phyloP scores from a whole-genome alignment of 169 alveolate species.

The Cryptosporidium viatorum region DNA sequence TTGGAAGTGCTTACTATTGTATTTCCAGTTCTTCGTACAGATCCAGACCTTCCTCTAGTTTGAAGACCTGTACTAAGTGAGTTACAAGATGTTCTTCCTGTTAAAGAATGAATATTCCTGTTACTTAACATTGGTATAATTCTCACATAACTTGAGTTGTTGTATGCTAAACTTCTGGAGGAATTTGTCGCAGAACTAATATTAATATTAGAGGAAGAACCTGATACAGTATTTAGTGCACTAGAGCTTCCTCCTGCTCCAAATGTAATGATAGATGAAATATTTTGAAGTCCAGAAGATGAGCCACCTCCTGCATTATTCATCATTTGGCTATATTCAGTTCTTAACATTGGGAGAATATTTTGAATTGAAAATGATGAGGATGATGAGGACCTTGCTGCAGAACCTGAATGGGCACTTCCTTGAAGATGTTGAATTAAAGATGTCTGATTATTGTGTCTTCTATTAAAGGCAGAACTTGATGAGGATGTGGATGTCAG shows the following conservation, averaged over 20 bases:
- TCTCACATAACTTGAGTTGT: slow-evolving; percentile 34
- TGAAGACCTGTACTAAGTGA: neutral
- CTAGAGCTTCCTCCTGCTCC: neutral
- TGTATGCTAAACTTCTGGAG: neutral
- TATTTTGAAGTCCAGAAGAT: slow-evolving; percentile 3
- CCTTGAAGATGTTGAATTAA: slow-evolving; percentile 26
- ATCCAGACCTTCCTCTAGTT: neutral
- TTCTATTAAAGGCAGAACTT: slow-evolving; percentile 37
- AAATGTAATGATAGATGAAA: slow-evolving; percentile 17
- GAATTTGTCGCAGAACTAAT: neutral
- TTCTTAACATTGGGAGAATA: slow-evolving; percentile 32
- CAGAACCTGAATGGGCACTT: neutral
- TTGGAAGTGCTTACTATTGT: neutral
- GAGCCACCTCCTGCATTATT: neutral
- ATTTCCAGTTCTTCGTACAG: neutral
- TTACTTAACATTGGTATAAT: slow-evolving; percentile 44
- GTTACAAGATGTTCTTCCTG: neutral
- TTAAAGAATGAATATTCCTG: neutral
- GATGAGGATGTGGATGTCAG: slow-evolving; percentile 5
- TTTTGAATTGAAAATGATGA: slow-evolving; percentile 40
- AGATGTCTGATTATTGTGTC: neutral
- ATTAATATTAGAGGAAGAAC: neutral
- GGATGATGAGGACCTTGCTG: slow-evolving; percentile 15
- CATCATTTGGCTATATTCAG: slow-evolving; percentile 33
- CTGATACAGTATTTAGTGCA: neutral